These are phyloP conservation scores for Escovopsis weberi DNA, from an alignment of 2,329 filamentous ascomycete genomes.

Conservation along the genomic window DNA sequence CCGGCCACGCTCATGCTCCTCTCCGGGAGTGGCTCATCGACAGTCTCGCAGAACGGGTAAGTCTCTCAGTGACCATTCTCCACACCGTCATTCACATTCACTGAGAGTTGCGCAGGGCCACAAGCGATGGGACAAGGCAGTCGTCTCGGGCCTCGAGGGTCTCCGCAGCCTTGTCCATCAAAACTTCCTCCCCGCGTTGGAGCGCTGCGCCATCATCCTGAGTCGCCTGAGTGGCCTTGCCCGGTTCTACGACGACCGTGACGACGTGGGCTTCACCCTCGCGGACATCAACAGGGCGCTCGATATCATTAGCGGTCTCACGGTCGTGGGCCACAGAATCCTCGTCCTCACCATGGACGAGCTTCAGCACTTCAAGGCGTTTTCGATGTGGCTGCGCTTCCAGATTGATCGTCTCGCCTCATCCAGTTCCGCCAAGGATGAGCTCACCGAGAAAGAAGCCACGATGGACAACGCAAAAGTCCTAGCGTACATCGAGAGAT, in stretches of 20 bases:
- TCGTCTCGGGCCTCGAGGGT: conserved; percentile 61
- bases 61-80: conserved; percentile 11
- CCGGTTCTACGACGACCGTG: conserved; percentile 55
- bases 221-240: conserved; percentile 74
- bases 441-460: conserved; percentile 64
- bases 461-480: conserved; percentile 60
- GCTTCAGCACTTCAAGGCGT: conserved; percentile 59
- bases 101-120: conserved; percentile 46
- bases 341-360: conserved; percentile 61
- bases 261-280: conserved; percentile 51
- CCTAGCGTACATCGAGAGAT: conserved; percentile 61
- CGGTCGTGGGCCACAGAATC: conserved; percentile 58
- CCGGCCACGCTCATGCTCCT: conserved; percentile 60
- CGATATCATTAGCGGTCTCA: conserved; percentile 62
- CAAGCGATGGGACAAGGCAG: conserved; percentile 88
- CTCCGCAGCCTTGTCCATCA: conserved; percentile 70
- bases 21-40: conserved; percentile 84
- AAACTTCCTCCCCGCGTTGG: conserved; percentile 76
- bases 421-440: conserved; percentile 45
- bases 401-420: conserved; percentile 67
- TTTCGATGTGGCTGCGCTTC: conserved; percentile 71
- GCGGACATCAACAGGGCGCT: conserved; percentile 48
- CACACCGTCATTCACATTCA: conserved; percentile 17
- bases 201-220: conserved; percentile 67
- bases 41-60: conserved; percentile 62